Base-by-base conservation (phyloP, 2,329 filamentous ascomycete genomes). In the Penicillium sp. region DNA sequence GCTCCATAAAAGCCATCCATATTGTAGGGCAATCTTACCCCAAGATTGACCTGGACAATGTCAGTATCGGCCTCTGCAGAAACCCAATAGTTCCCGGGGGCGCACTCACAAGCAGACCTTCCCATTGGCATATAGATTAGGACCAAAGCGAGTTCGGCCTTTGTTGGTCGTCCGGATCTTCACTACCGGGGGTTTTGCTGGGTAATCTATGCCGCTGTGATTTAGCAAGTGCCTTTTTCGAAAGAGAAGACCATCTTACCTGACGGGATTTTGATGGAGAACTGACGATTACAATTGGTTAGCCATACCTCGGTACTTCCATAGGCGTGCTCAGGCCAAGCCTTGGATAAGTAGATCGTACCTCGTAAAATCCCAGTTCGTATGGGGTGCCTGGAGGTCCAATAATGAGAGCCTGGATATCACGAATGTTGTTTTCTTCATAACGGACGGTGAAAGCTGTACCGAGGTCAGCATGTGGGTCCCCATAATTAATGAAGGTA, bases 361-460 rank as follows among this genome's bases (percentile, higher is more conserved):
- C 91, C 82, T 97, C 91, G 69, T 96, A 97, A 76, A 97, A 97
- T 3, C 94, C 94, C 69, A 95, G 97, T 73, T 97, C 92, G 73
- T 99, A 99, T 0, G 93, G 92, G 0, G 92, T 96, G 65, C 94
- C 92, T 61, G 93, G 91, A 25, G 94, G 93, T 0, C 94, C 94
- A 62, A 97, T 85, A 66, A 97, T 93, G 60, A 97, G 75, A 46
- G 92, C 91, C 69, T 86, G 88, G 47, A 97, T 87, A 70, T 90
- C 88, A 52, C 92, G 88, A 57, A 97, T 90, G 72, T 99, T 91
- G 63, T 86, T 82, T 74, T 97, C 94, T 49, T 89, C 83, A 70
- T 89, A 96, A 54, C 90, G 89, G 46, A 97, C 91, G 12, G 90
- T 90, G 60, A 97, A 83, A 31, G 92, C 90, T 92, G 58, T 16